Evolutionary conservation across 345 rosid species (phyloP), one percentile per base, ranked within the genome.

Genomic region (Sonneratia alba): DNA sequence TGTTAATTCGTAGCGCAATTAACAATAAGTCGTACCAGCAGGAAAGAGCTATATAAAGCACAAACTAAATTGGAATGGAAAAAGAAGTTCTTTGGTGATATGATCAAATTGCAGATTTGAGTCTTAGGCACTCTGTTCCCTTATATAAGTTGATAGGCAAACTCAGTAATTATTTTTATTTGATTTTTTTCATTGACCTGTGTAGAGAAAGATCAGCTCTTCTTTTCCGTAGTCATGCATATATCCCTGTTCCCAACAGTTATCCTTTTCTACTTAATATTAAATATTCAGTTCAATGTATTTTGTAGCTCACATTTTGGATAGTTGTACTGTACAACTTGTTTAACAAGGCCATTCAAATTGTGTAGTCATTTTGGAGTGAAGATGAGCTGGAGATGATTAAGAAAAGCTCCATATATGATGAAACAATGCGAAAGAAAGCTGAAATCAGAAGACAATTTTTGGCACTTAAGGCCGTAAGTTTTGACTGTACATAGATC

Each of bases 341-440:
- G 61, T 71, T 51, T 43, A 66, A 38, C 27, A 21, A n/a, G 2
- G 36, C 37, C 13, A 61, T 64, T 1, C 32, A 74, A 71, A 68
- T 66, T 43, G 72, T 72, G 37, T 76, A 93, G 98, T 81, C 89
- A 70, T 88, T 93, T 68, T 93, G 98, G 98, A 76, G 81, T 72
- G 74, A 78, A 75, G 82, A 73, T 74, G 97, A 91, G 82, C 42
- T 93, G 71, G 84, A 77, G 74, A 83, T 91, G 96, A 87, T 93
- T 77, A 72, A 71, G 66, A 82, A 69, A 68, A 91, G 97, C 78
- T 82, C 83, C 43, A 78, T 91, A 55, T 86, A 81, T 76, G 80
- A 81, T 78, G 91, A 88, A 89, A 91, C 98, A 40, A 14, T 87
- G 0, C 73, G 74, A 34, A 87, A 85, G 72, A 89, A 86, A 77